phyloP scores from a whole-genome alignment of 768 basidiomycete species.

The Rhizopogon vesiculosus region DNA sequence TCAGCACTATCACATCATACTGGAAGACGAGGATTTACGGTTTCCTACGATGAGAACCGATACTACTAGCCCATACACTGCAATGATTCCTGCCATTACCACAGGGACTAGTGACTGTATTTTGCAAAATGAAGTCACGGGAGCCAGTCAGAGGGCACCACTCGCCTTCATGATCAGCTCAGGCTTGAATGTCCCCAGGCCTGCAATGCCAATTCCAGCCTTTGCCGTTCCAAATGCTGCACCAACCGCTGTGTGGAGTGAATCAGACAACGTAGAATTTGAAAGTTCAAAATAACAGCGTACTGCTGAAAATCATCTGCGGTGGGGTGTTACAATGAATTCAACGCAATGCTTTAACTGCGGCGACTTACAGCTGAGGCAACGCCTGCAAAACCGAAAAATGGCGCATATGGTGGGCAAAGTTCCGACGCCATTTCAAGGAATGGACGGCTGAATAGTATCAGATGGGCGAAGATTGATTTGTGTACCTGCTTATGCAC shows the following conservation, averaged over 20 bases:
- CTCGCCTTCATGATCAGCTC: slow-evolving; percentile 97
- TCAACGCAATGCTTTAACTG: neutral
- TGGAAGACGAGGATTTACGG: slow-evolving; percentile 31
- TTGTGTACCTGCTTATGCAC: neutral
- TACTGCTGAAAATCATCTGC: slow-evolving; percentile 97
- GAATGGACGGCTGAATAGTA: neutral
- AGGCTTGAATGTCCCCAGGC: slow-evolving; percentile 88
- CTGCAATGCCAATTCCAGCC: slow-evolving; percentile 95
- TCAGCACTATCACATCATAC: slow-evolving; percentile 8
- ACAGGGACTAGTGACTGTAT: slow-evolving; percentile 88
- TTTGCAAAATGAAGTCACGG: neutral
- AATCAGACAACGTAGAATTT: slow-evolving; percentile 2
- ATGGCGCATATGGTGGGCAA: slow-evolving; percentile 93
- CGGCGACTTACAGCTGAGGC: slow-evolving; percentile 74
- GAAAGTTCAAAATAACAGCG: slow-evolving; percentile 29
- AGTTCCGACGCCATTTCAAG: slow-evolving; percentile 44
- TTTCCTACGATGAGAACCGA: slow-evolving; percentile 85
- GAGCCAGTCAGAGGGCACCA: neutral
- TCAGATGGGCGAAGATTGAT: neutral
- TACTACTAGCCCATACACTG: slow-evolving; percentile 95
- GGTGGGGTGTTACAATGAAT: neutral
- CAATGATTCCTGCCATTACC: slow-evolving; percentile 98
- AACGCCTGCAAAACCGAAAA: slow-evolving; percentile 97
- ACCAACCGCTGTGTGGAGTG: slow-evolving; percentile 66
- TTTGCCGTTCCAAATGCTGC: slow-evolving; percentile 97